These are phyloP conservation scores for Priceomyces fermenticarens DNA, from an alignment of 805 yeast species.

Conservation along the genomic window DNA sequence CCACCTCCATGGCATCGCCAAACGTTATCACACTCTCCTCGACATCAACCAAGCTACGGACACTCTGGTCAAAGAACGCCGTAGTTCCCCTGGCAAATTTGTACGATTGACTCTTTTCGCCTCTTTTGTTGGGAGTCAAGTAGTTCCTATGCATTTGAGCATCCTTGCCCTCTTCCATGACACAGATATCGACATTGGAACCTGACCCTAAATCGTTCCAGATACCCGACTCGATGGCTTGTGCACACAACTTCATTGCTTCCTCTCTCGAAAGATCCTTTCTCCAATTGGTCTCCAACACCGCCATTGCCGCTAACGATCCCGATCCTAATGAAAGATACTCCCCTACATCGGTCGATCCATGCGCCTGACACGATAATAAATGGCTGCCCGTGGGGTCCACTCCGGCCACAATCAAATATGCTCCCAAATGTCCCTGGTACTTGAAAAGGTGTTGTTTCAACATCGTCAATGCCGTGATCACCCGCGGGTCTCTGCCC, in stretches of 20 bases:
- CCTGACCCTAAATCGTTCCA: conserved; percentile 99
- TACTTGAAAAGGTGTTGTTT: conserved; percentile 95
- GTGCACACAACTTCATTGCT: conserved; percentile 86
- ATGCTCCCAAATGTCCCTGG: conserved; percentile 97
- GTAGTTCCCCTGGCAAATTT: conserved; percentile 94
- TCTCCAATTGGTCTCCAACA: conserved; percentile 85
- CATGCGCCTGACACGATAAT: conserved; percentile 94
- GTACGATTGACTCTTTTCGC: conserved; percentile 75
- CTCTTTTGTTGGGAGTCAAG: conserved; percentile 87
- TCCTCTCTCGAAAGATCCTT: conserved; percentile 77
- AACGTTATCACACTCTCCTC: conserved; percentile 57
- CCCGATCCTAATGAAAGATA: conserved; percentile 95
- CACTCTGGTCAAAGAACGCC: conserved; percentile 67
- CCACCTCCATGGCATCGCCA: conserved; percentile 41
- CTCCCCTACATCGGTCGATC: conserved; percentile 94
- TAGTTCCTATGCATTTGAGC: conserved; percentile 84
- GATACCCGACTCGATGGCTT: conserved; percentile 95
- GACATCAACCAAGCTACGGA: conserved; percentile 64
- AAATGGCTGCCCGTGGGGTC: conserved; percentile 96
- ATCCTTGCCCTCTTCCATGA: conserved; percentile 89
- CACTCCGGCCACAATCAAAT: conserved; percentile 94
- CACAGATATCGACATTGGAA: conserved; percentile 96
- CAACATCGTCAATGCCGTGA: conserved; percentile 85
- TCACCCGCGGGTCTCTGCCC: conserved; percentile 87
- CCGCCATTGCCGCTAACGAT: conserved; percentile 98